These are phyloP conservation scores for Wickerhamiella infanticola DNA, from an alignment of 1,139 yeast genomes.

Conservation along the genomic window DNA sequence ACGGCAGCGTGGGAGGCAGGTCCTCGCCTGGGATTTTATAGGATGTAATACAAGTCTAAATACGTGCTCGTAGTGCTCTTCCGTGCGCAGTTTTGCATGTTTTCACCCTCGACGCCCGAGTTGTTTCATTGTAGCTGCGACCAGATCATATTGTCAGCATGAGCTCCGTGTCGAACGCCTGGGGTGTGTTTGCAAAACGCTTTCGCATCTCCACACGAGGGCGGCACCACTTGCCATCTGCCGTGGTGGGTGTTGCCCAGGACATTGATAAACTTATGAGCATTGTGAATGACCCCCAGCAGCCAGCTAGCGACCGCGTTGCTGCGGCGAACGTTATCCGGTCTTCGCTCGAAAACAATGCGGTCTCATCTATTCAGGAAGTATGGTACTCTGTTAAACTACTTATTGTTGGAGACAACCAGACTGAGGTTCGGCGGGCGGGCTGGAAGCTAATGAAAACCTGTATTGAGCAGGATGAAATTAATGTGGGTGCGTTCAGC, in stretches of 20 bases:
- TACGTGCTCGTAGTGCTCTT: too few relatives aligned
- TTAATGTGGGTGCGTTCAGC: constrained; percentile 32
- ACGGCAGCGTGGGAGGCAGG: too few relatives aligned
- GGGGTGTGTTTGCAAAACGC: neutral
- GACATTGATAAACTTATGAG: constrained; percentile 34
- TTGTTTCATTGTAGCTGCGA: too few relatives aligned
- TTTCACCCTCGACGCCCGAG: too few relatives aligned
- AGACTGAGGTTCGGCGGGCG: constrained; percentile 34
- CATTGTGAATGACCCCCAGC: constrained; percentile 24
- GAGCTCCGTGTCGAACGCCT: constrained; percentile 2
- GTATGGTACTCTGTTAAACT: constrained; percentile 60
- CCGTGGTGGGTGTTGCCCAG: constrained; percentile 47
- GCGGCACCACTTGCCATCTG: neutral
- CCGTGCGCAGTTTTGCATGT: too few relatives aligned
- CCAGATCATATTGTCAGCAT: neutral
- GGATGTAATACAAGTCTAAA: too few relatives aligned
- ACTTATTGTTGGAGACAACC: constrained; percentile 32
- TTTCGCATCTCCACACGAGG: neutral
- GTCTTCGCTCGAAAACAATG: constrained; percentile 35
- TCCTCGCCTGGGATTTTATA: too few relatives aligned
- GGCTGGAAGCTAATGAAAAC: constrained; percentile 39
- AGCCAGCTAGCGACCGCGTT: constrained; percentile 30
- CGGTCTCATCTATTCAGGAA: constrained; percentile 50
- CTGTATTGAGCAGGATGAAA: constrained; percentile 42
- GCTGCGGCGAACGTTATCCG: constrained; percentile 39